Percentiles rank a stretch among this genome's conserved stretches.
phyloP scores from a whole-genome alignment of 768 basidiomycete genomes.

The Leucocoprinus leucothites region DNA sequence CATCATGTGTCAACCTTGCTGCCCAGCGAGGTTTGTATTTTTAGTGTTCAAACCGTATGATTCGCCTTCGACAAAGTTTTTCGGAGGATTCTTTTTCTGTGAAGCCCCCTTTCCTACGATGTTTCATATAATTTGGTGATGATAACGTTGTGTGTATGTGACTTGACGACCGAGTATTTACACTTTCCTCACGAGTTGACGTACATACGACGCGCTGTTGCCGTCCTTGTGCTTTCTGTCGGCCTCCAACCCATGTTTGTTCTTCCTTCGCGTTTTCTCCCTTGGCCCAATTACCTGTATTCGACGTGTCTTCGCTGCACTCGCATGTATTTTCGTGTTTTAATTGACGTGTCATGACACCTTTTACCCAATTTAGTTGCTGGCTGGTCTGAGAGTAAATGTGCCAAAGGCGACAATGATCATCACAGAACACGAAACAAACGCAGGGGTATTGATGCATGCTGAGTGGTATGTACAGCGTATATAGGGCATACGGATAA shows the following conservation, averaged over 20 bases:
- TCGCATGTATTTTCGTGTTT: not conserved
- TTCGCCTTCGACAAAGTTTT: too few species aligned
- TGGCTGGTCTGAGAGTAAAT: too few species aligned
- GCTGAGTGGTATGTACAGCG: too few species aligned
- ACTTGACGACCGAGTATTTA: not conserved
- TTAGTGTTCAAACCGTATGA: not conserved
- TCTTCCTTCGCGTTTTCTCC: not conserved
- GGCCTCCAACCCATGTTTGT: not conserved
- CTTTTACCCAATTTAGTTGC: not conserved
- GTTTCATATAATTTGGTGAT: not conserved
- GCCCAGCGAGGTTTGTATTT: conserved; percentile 10
- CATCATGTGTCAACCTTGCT: not conserved
- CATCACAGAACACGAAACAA: too few species aligned
- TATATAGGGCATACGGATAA: too few species aligned
- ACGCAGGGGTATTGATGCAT: too few species aligned
- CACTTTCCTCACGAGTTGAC: not conserved
- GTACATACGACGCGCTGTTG: not conserved
- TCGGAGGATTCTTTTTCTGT: not conserved
- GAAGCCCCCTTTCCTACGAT: not conserved
- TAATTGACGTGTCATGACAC: too few species aligned
- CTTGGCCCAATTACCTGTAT: too few species aligned
- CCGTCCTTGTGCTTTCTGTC: not conserved
- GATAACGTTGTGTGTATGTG: conserved; percentile 1
- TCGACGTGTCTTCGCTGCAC: not conserved
- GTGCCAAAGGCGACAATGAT: too few species aligned